These are phyloP conservation scores for Aspergillus funiculosus DNA, from an alignment of 495 filamentous ascomycete genomes.

Conservation along the genomic window DNA sequence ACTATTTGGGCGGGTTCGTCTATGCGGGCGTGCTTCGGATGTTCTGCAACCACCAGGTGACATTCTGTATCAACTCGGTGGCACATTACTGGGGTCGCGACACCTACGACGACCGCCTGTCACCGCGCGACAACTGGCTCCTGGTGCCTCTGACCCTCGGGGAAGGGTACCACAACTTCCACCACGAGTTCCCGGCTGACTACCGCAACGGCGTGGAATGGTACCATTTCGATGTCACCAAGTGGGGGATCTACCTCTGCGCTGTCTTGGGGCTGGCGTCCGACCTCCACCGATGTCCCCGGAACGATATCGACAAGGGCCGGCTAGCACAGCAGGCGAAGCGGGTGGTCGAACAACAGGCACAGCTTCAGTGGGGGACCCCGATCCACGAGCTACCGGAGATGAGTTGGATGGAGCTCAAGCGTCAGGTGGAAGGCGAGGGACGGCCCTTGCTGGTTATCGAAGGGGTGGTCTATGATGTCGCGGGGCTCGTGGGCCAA, in stretches of 20 bases:
- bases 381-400: conserved; percentile 81
- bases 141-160: conserved; percentile 83
- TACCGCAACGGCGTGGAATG: conserved; percentile 91
- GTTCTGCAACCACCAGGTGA: conserved; percentile 90
- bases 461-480: conserved; percentile 85
- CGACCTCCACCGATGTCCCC: conserved; percentile 81
- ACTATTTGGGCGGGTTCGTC: conserved; percentile 77
- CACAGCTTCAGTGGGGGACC: conserved; percentile 78
- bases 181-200: conserved; percentile 92
- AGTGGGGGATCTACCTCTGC: conserved; percentile 83
- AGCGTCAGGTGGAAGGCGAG: conserved; percentile 33
- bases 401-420: conserved; percentile 82
- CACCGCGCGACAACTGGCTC: conserved; percentile 80
- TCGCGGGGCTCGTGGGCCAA: conserved; percentile 76
- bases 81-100: conserved; percentile 93
- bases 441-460: conserved; percentile 70
- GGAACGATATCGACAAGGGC: conserved; percentile 92
- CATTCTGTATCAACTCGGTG: conserved; percentile 91
- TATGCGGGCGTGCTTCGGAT: conserved; percentile 83
- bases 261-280: conserved; percentile 82
- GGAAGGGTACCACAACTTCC: conserved; percentile 94
- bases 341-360: conserved; percentile 83
- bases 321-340: conserved; percentile 86
- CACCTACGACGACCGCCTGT: conserved; percentile 90
- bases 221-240: conserved; percentile 94